These are phyloP conservation scores for Nicotiana noctiflora DNA, from an alignment of 257 asterid genomes.

Conservation along the genomic window DNA sequence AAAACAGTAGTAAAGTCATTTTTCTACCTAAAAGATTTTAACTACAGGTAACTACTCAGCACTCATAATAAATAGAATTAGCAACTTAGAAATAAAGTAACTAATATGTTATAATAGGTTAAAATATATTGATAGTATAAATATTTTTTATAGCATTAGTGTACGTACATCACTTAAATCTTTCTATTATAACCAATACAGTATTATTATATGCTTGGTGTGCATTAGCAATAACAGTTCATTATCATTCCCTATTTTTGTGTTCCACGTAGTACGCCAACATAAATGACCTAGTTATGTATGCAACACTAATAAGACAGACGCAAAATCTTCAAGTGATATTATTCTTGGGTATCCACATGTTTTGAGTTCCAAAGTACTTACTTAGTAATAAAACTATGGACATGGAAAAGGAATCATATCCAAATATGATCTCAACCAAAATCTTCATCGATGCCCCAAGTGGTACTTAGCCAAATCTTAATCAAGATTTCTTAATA, in stretches of 20 bases:
- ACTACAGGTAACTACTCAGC: not conserved
- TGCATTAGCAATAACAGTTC: not conserved
- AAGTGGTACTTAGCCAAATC: not conserved
- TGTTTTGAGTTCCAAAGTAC: not conserved
- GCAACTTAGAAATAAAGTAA: not conserved
- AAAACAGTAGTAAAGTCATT: not conserved
- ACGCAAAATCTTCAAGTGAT: not conserved
- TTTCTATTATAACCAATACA: too few relatives aligned
- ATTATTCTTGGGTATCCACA: not conserved
- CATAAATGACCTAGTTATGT: not conserved
- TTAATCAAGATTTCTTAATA: not conserved
- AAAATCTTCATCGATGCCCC: not conserved
- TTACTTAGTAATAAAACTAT: not conserved
- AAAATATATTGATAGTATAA: not conserved
- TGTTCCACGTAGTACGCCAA: not conserved
- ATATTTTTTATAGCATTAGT: too few relatives aligned
- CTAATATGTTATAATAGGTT: not conserved
- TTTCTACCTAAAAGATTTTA: not conserved
- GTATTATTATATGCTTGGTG: not conserved
- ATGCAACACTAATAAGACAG: not conserved
- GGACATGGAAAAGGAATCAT: not conserved
- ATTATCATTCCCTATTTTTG: not conserved
- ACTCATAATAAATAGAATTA: not conserved
- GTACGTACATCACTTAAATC: too few relatives aligned
- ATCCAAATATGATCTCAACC: not conserved